A percentile compares a stretch with the other conserved stretches of the same genome.
Evolutionary conservation across 1,284 basidiomycete genomes (phyloP).

Genomic region (Pseudozyma sp.): DNA sequence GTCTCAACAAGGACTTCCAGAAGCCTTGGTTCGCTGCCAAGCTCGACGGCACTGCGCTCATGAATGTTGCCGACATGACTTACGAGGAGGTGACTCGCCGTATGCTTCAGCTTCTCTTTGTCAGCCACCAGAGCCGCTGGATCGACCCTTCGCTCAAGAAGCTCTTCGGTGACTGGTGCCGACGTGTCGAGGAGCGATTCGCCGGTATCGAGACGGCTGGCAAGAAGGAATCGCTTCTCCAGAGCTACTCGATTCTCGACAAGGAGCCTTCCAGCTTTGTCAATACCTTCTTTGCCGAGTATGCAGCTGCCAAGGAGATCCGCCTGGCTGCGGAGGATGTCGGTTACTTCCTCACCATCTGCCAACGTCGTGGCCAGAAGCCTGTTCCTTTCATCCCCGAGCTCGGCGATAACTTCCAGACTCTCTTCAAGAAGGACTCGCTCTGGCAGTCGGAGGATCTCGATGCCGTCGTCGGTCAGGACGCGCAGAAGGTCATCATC

Average conservation of each 20-base stretch:
- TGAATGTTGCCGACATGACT: conserved; percentile 94
- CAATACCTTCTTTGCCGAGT: conserved; percentile 83
- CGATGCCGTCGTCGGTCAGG: conserved; percentile 95
- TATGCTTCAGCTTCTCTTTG: conserved; percentile 92
- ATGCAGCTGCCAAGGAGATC: conserved; percentile 84
- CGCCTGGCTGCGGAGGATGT: conserved; percentile 94
- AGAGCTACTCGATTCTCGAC: conserved; percentile 86
- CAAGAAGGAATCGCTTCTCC: conserved; percentile 70
- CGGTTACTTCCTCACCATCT: conserved; percentile 93
- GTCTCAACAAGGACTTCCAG: conserved; percentile 93
- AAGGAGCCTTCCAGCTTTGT: conserved; percentile 80
- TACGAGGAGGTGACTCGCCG: conserved; percentile 95
- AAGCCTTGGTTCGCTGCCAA: conserved; percentile 73
- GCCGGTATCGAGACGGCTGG: conserved; percentile 60
- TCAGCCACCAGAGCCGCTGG: conserved; percentile 91
- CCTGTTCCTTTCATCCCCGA: conserved; percentile 99
- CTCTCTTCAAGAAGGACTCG: conserved; percentile 80
- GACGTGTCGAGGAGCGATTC: conserved; percentile 88
- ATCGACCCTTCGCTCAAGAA: conserved; percentile 93
- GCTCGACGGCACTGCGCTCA: conserved; percentile 74
- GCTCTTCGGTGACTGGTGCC: conserved; percentile 94
- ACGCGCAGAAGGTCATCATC: conserved; percentile 93
- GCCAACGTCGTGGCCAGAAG: conserved; percentile 95
- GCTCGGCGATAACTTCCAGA: conserved; percentile 86
- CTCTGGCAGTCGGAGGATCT: conserved; percentile 98